phyloP scores from a whole-genome alignment of 2,329 filamentous ascomycete species.

The Didymella exigua region DNA sequence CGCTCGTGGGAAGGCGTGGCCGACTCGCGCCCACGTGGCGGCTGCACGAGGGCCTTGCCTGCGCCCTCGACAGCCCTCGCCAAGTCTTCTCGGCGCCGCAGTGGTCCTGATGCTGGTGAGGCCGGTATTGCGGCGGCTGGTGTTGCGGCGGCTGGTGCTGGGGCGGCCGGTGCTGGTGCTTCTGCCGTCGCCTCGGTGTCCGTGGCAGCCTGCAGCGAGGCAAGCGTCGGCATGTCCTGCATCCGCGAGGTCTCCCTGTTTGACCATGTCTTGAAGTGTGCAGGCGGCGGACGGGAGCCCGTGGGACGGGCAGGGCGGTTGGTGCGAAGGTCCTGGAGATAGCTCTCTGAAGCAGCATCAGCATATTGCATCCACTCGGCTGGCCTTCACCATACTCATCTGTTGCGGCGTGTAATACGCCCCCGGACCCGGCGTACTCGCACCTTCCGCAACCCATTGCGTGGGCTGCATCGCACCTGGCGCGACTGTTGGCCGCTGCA shows the following conservation, averaged over 20 bases:
- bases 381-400: conserved; percentile 42
- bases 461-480: conserved; percentile 35
- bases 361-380: neutral
- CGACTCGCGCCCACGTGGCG: conserved; percentile 50
- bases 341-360: conserved; percentile 62
- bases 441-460: conserved; percentile 44
- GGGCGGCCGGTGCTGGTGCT: conserved; percentile 19
- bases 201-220: conserved; percentile 36
- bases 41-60: conserved; percentile 44
- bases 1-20: conserved; percentile 39
- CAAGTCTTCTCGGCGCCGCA: conserved; percentile 40
- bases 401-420: conserved; percentile 46
- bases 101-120: conserved; percentile 29
- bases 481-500: neutral
- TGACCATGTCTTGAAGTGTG: conserved; percentile 51
- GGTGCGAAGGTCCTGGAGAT: conserved; percentile 72
- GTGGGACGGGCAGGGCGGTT: conserved; percentile 71
- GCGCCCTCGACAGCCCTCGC: conserved; percentile 31
- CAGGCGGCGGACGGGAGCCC: conserved; percentile 70
- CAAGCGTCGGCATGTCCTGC: conserved; percentile 33
- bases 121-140: conserved; percentile 25
- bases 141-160: conserved; percentile 30
- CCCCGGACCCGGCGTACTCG: conserved; percentile 42
- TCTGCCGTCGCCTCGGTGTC: conserved; percentile 32
- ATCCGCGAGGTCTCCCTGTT: conserved; percentile 33